A percentile compares a stretch with the other conserved stretches of the same genome.
phyloP scores from a whole-genome alignment of 1,284 basidiomycete species.

The Pseudozyma sp. region DNA sequence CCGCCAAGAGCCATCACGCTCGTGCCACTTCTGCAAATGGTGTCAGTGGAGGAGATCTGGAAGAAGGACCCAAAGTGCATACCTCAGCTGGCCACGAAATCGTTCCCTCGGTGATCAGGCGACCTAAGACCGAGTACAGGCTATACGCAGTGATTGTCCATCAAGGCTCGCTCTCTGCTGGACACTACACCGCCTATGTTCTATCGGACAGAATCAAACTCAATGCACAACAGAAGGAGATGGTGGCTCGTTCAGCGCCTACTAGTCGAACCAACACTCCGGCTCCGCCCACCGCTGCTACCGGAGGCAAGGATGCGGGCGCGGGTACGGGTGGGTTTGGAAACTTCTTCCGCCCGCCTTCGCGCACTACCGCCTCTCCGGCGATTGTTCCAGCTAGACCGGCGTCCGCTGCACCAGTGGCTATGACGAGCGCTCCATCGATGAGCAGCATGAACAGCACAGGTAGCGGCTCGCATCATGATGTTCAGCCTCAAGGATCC shows the following conservation, averaged over 20 bases:
- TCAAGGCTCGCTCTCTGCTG: conserved; percentile 56
- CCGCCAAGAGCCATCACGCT: not conserved
- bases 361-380: conserved; percentile 26
- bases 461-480: conserved; percentile 22
- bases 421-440: conserved; percentile 17
- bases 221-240: conserved; percentile 35
- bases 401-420: conserved; percentile 31
- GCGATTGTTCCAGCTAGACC: conserved; percentile 31
- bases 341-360: conserved; percentile 29
- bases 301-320: not conserved
- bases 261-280: conserved; percentile 41
- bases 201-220: conserved; percentile 53
- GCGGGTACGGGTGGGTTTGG: conserved; percentile 14
- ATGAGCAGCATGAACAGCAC: conserved; percentile 20
- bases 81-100: conserved; percentile 29
- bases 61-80: conserved; percentile 42
- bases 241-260: conserved; percentile 45
- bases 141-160: conserved; percentile 84
- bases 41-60: conserved; percentile 25
- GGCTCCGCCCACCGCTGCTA: conserved; percentile 13
- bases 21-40: conserved; percentile 1
- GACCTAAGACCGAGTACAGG: conserved; percentile 59
- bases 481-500: conserved; percentile 32
- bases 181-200: conserved; percentile 64
- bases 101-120: conserved; percentile 31